Percentiles rank a stretch among this genome's conserved stretches.
phyloP scores from a whole-genome alignment of 305 asterid species.

The Fraxinus sp. region DNA sequence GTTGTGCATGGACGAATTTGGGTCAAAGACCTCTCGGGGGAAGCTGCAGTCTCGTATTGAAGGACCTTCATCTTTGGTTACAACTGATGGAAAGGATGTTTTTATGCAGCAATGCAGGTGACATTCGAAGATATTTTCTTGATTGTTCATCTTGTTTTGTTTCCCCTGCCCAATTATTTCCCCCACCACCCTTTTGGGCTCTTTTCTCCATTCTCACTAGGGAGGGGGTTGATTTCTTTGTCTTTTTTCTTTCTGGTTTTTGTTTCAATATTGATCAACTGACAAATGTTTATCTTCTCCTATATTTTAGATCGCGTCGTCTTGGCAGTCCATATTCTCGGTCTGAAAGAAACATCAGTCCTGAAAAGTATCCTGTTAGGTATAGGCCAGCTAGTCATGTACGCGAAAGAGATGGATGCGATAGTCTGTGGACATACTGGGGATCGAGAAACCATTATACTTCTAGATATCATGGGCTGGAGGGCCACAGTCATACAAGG shows the following conservation, averaged over 20 bases:
- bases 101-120: constrained; percentile 54
- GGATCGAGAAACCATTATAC: constrained; percentile 49
- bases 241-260: not conserved
- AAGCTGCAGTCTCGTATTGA: constrained; percentile 56
- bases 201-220: not conserved
- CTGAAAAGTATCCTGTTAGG: constrained; percentile 48
- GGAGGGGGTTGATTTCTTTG: not conserved
- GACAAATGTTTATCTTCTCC: constrained; percentile 7
- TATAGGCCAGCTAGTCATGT: constrained; percentile 41
- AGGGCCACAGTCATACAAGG: constrained; percentile 42
- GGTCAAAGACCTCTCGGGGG: constrained; percentile 39
- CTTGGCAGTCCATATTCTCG: constrained; percentile 40
- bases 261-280: not conserved
- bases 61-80: constrained; percentile 43
- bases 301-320: constrained; percentile 41
- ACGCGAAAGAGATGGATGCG: constrained; percentile 46
- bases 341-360: constrained; percentile 45
- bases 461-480: constrained; percentile 42
- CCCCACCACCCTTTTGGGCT: not conserved
- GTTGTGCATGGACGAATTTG: constrained; percentile 38
- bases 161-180: not conserved
- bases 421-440: constrained; percentile 48
- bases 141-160: not conserved
- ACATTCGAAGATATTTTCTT: not conserved
- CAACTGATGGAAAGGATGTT: constrained; percentile 36